A percentile compares a stretch with the other conserved stretches of the same genome.
These are phyloP conservation scores for Heimioporus sp. DNA, from an alignment of 768 basidiomycete genomes.

Conservation along the genomic window DNA sequence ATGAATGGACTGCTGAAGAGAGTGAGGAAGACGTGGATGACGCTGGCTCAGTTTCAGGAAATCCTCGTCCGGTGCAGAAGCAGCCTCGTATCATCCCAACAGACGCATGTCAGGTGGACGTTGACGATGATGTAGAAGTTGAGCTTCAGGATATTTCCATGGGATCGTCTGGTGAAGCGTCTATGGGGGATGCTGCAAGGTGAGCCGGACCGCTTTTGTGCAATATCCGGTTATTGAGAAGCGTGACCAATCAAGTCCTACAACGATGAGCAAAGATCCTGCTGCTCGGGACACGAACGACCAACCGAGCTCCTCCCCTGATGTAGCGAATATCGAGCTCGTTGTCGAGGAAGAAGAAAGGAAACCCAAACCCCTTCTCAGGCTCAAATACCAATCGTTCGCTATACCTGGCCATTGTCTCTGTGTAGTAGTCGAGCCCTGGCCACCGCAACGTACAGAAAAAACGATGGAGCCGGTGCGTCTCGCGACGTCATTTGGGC, in stretches of 20 bases:
- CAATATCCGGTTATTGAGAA: neutral
- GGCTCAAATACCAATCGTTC: conserved; percentile 70
- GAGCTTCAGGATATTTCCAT: conserved; percentile 16
- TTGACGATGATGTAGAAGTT: conserved; percentile 15
- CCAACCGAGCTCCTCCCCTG: neutral
- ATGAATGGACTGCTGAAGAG: conserved; percentile 20
- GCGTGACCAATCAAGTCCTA: neutral
- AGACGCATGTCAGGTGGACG: conserved; percentile 26
- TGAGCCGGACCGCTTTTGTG: neutral
- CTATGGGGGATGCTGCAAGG: neutral
- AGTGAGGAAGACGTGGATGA: conserved; percentile 15
- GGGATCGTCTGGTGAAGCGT: conserved; percentile 3
- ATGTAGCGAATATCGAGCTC: conserved; percentile 33
- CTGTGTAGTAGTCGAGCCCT: conserved; percentile 83
- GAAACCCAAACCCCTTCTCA: conserved; percentile 70
- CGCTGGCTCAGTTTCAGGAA: conserved; percentile 7
- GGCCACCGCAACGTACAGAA: conserved; percentile 49
- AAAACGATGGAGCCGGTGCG: conserved; percentile 32
- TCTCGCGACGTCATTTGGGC: conserved; percentile 24
- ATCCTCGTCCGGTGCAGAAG: conserved; percentile 32
- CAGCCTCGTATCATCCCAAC: conserved; percentile 21
- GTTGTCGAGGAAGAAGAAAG: conserved; percentile 58
- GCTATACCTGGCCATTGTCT: conserved; percentile 69
- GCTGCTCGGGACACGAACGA: neutral
- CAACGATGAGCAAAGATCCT: neutral